Conservation (phyloP, 768 basidiomycete species). For the Panaeolus cyanescens region DNA sequence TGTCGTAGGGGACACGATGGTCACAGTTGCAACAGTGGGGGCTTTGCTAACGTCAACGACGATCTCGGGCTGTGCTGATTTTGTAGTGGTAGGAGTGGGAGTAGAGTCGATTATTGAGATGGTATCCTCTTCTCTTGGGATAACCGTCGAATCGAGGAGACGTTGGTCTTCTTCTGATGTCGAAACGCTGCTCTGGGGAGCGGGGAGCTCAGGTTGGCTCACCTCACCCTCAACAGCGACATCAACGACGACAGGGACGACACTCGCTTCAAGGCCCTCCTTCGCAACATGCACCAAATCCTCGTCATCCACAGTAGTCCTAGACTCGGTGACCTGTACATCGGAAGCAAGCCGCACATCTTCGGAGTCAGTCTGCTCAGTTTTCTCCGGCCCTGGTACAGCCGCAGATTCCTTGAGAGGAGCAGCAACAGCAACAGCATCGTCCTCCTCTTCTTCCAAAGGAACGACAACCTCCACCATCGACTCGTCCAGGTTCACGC, state of each 20-base stretch:
- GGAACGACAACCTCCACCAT: neutral
- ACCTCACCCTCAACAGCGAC: neutral
- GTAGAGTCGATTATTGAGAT: neutral
- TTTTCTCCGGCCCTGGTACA: neutral
- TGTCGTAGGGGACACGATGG: neutral
- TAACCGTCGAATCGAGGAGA: neutral
- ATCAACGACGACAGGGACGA: neutral
- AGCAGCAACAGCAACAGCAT: neutral
- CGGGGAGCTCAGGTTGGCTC: no score
- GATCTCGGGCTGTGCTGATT: neutral
- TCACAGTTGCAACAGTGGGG: neutral
- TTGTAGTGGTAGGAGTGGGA: no score
- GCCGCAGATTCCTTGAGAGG: neutral
- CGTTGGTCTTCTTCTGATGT: neutral
- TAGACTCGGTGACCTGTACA: neutral
- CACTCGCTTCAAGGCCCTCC: neutral
- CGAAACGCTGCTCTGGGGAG: no score
- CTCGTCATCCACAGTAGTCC: neutral
- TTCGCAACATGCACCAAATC: neutral
- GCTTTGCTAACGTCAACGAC: neutral
- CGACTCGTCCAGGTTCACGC: neutral
- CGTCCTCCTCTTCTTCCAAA: neutral
- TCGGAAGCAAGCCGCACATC: neutral
- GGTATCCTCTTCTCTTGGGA: neutral
- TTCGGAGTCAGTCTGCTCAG: neutral